Evolutionary conservation across 164 flowering plant genomes (phyloP).

Genomic region (Dillenia turbinata): DNA sequence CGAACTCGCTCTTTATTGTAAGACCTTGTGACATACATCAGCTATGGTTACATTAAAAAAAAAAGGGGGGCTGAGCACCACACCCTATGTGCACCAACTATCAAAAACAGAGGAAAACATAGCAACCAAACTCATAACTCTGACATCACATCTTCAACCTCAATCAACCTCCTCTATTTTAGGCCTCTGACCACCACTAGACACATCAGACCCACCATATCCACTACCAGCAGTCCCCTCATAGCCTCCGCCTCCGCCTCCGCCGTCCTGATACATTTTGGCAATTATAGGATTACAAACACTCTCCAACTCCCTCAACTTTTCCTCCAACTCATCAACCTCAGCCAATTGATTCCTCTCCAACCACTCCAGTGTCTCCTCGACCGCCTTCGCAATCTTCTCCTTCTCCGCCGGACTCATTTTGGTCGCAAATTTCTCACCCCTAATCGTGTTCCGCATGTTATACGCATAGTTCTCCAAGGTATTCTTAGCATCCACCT

Average conservation of each 20-base stretch:
- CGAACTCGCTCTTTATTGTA: no score
- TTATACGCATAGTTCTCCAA: constrained; percentile 33
- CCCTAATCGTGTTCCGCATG: constrained; percentile 29
- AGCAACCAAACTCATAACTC: background rate
- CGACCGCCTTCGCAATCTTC: constrained; percentile 34
- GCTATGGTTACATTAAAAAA: no score
- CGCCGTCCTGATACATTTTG: constrained; percentile 29
- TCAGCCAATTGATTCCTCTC: constrained; percentile 32
- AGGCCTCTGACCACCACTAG: constrained; percentile 1
- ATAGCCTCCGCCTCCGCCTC: background rate
- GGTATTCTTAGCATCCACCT: background rate
- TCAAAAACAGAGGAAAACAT: no score
- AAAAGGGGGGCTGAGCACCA: background rate
- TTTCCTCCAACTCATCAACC: constrained; percentile 32
- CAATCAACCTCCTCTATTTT: constrained; percentile 31
- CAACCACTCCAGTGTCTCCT: constrained; percentile 26
- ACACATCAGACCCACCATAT: background rate
- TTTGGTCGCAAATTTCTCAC: constrained; percentile 27
- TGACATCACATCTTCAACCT: background rate
- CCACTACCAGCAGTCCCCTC: background rate
- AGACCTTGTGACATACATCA: no score
- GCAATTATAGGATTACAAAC: constrained; percentile 32
- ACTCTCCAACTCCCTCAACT: constrained; percentile 32
- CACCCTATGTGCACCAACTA: background rate
- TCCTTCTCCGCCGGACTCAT: constrained; percentile 26